phyloP scores from a whole-genome alignment of 495 filamentous ascomycete genomes.

The Penicillium diatomitis region DNA sequence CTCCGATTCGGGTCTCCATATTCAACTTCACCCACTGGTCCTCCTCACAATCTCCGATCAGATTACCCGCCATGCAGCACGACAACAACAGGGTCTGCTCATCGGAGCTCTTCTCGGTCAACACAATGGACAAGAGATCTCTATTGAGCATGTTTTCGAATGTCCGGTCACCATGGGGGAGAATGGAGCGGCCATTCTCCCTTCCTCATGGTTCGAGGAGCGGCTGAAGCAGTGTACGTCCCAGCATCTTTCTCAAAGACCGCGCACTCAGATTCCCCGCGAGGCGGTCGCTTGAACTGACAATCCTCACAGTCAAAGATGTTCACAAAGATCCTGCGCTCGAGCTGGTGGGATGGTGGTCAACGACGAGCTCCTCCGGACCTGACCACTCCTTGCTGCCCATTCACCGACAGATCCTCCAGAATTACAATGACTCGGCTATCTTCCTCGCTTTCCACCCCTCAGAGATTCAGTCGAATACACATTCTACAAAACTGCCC shows the following conservation, averaged over 20 bases:
- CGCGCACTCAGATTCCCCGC: background rate
- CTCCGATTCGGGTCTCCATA: constrained; percentile 68
- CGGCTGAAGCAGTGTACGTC: constrained; percentile 75
- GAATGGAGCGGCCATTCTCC: constrained; percentile 44
- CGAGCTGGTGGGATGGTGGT: constrained; percentile 93
- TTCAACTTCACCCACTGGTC: constrained; percentile 86
- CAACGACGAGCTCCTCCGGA: constrained; percentile 63
- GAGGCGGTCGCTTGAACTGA: background rate
- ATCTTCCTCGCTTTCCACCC: constrained; percentile 82
- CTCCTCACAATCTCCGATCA: constrained; percentile 95
- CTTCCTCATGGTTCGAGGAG: constrained; percentile 65
- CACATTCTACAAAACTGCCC: constrained; percentile 68
- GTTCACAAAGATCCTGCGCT: constrained; percentile 77
- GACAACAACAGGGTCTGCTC: constrained; percentile 63
- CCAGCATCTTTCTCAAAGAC: background rate
- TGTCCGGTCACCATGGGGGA: constrained; percentile 44
- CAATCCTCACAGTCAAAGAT: constrained; percentile 55
- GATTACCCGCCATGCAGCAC: constrained; percentile 80
- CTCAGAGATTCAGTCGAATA: constrained; percentile 38
- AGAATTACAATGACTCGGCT: constrained; percentile 72
- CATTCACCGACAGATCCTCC: constrained; percentile 67
- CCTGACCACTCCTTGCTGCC: constrained; percentile 57
- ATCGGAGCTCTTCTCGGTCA: constrained; percentile 83
- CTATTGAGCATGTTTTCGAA: constrained; percentile 87
- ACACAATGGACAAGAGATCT: constrained; percentile 82